phyloP scores from a whole-genome alignment of 164 flowering plant species.

The Stephania cephalantha region DNA sequence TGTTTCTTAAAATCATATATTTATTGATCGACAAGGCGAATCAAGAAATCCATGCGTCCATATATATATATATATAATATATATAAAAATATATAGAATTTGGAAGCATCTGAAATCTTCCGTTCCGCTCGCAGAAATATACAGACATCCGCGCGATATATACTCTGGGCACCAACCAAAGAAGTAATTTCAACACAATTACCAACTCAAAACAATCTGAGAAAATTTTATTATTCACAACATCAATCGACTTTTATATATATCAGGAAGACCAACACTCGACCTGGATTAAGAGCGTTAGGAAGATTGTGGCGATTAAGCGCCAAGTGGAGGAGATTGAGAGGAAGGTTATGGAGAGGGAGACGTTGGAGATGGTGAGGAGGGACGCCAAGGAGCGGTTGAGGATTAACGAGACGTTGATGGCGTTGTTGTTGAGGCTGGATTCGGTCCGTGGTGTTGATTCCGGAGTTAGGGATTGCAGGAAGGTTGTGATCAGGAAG shows the following conservation, averaged over 20 bases:
- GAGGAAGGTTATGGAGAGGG: conserved; percentile 25
- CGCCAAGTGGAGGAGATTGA: conserved; percentile 46
- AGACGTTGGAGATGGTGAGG: conserved; percentile 31
- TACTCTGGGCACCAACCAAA: too few species aligned
- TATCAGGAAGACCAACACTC: too few species aligned
- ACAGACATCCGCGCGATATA: neutral
- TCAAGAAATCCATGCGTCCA: too few species aligned
- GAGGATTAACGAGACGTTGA: conserved; percentile 53
- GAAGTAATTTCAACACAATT: too few species aligned
- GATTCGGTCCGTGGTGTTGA: conserved; percentile 57
- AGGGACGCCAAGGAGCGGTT: conserved; percentile 47
- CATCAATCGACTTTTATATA: too few species aligned
- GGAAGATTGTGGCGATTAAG: conserved; percentile 33
- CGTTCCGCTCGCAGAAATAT: neutral
- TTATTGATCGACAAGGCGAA: too few species aligned
- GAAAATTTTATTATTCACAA: too few species aligned
- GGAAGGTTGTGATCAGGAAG: conserved; percentile 53
- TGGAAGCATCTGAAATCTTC: neutral
- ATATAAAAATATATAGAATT: too few species aligned
- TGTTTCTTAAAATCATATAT: too few species aligned
- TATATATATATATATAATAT: too few species aligned
- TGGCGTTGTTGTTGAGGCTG: conserved; percentile 52
- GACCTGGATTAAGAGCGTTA: too few species aligned
- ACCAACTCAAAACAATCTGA: too few species aligned
- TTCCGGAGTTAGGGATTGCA: conserved; percentile 47